Percentiles rank a stretch among this genome's conserved stretches.
Evolutionary conservation across 2,329 filamentous ascomycete species (phyloP).

Genomic region (Geosmithia putterillii): DNA sequence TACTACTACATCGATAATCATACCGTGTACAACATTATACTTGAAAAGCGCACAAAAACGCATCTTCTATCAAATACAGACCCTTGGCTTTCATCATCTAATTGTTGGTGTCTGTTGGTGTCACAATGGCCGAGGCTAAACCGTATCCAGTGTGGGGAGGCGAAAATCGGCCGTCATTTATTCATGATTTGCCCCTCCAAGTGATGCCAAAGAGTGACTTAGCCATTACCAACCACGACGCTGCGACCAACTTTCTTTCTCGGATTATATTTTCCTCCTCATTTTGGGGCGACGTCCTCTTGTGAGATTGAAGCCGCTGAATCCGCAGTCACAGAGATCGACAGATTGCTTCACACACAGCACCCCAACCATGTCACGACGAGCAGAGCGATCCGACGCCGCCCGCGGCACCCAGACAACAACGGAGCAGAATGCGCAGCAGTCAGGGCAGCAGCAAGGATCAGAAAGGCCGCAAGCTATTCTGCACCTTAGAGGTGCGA

Average conservation of each 20-base stretch:
- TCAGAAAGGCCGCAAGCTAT: slow-evolving; percentile 19
- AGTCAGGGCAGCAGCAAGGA: slow-evolving; percentile 13
- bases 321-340: too few species aligned
- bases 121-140: background rate
- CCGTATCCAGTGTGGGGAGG: background rate
- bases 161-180: background rate
- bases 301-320: too few species aligned
- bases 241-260: background rate
- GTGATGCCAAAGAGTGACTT: background rate
- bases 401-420: slow-evolving; percentile 20
- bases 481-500: slow-evolving; percentile 39
- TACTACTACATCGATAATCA: background rate
- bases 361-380: slow-evolving; percentile 12
- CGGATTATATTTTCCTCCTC: too few species aligned
- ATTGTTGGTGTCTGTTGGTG: background rate
- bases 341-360: background rate
- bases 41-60: background rate
- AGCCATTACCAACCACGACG: background rate
- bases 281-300: too few species aligned
- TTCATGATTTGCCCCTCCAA: background rate
- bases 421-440: slow-evolving; percentile 13
- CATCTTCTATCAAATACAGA: too few species aligned
- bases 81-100: too few species aligned
- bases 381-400: slow-evolving; percentile 10
- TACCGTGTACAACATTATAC: background rate